phyloP scores from a whole-genome alignment of 352 stramenopile species.

The Phytophthora crassamura region DNA sequence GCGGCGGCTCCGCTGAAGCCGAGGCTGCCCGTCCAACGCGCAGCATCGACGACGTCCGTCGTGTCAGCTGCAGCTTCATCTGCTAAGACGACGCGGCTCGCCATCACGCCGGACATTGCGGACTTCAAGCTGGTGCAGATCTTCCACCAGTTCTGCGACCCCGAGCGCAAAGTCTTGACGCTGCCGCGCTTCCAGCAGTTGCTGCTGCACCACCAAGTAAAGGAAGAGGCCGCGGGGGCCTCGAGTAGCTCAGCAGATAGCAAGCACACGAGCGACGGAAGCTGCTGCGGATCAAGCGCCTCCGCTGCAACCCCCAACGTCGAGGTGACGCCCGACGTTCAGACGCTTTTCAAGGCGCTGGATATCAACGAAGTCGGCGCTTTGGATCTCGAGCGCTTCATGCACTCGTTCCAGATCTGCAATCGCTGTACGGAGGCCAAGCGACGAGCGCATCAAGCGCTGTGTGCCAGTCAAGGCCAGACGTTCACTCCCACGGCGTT shows the following conservation, averaged over 20 bases:
- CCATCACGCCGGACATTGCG: conserved; percentile 78
- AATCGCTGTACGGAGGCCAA: conserved; percentile 87
- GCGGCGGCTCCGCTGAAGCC: conserved; percentile 50
- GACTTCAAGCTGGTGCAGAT: conserved; percentile 90
- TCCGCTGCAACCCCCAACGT: conserved; percentile 11
- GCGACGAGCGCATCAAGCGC: conserved; percentile 61
- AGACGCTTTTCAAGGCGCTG: conserved; percentile 64
- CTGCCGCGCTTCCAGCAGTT: conserved; percentile 70
- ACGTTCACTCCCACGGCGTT: conserved; percentile 55
- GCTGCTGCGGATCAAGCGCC: conserved; percentile 9
- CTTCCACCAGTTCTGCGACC: conserved; percentile 85
- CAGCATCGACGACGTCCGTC: conserved; percentile 23
- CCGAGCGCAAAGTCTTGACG: conserved; percentile 54
- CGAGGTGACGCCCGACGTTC: conserved; percentile 44
- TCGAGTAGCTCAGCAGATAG: conserved; percentile 15
- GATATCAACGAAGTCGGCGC: conserved; percentile 51
- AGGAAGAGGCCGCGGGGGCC: conserved; percentile 43
- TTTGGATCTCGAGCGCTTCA: conserved; percentile 77
- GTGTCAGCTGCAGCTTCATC: conserved; percentile 16
- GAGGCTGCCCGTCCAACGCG: conserved; percentile 38
- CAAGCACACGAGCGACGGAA: conserved; percentile 17
- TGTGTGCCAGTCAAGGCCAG: conserved; percentile 63
- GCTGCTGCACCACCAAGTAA: conserved; percentile 69
- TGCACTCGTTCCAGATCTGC: conserved; percentile 89
- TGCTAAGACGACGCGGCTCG: conserved; percentile 56